A percentile compares a stretch with the other conserved stretches of the same genome.
Conservation (phyloP, 2,329 filamentous ascomycete species). For the Epichloe typhina region DNA sequence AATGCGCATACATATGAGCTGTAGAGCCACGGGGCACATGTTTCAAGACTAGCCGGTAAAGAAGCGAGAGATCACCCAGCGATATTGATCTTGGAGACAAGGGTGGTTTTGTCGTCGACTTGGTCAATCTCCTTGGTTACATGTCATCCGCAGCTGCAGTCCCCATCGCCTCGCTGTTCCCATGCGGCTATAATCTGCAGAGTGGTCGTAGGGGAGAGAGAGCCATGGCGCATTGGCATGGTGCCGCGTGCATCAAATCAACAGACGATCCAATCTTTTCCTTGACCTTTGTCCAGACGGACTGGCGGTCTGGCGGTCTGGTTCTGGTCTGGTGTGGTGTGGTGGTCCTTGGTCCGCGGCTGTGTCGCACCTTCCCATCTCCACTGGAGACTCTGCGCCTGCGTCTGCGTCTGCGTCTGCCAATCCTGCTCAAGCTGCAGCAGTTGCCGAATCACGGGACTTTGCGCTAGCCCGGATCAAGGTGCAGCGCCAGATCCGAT, state of each 20-base stretch:
- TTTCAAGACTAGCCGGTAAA: background rate
- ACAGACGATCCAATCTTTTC: background rate
- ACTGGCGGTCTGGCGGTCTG: conserved; percentile 1
- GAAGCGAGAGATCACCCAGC: background rate
- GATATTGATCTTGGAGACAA: background rate
- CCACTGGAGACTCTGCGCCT: background rate
- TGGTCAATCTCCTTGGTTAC: background rate
- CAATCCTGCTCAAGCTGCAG: background rate
- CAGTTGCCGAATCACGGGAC: conserved; percentile 2
- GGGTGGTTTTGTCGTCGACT: background rate
- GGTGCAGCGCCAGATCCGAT: background rate
- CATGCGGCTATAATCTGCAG: background rate
- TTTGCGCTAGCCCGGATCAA: background rate
- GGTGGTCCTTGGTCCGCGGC: background rate
- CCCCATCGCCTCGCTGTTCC: background rate
- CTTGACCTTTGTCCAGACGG: background rate
- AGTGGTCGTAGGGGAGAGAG: too few relatives aligned
- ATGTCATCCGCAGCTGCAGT: background rate
- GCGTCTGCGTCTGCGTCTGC: too few relatives aligned
- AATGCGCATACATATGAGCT: background rate
- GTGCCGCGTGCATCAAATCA: too few relatives aligned
- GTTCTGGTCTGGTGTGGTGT: background rate
- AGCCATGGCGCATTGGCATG: too few relatives aligned
- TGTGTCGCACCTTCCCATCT: background rate
- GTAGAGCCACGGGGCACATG: background rate